These are phyloP conservation scores for Pythium periplocum DNA, from an alignment of 352 stramenopile genomes.

Conservation along the genomic window DNA sequence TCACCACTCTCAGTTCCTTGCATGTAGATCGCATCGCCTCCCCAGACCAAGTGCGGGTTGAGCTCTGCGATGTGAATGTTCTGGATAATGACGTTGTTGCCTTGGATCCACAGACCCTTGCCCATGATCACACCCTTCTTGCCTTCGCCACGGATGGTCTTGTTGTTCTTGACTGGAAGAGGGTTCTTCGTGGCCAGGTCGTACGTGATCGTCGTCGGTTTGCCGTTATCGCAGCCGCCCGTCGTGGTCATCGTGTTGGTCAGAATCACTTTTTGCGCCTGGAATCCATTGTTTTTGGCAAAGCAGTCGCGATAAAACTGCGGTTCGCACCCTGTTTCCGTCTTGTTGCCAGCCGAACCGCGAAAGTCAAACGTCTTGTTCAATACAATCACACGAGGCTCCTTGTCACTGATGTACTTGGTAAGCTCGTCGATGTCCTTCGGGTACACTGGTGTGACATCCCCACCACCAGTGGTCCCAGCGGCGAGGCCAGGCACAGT, in stretches of 20 bases:
- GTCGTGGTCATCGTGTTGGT: constrained; percentile 43
- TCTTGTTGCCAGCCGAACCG: constrained; percentile 37
- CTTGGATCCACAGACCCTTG: constrained; percentile 30
- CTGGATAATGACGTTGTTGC: constrained; percentile 45
- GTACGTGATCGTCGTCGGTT: constrained; percentile 33
- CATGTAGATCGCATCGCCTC: constrained; percentile 21
- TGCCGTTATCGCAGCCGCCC: constrained; percentile 34
- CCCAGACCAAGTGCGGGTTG: constrained; percentile 39
- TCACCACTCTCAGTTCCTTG: constrained; percentile 16
- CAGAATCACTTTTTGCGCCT: constrained; percentile 51
- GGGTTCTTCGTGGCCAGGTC: constrained; percentile 30
- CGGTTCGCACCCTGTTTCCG: constrained; percentile 39
- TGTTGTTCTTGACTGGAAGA: constrained; percentile 25
- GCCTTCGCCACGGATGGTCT: constrained; percentile 37
- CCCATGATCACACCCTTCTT: constrained; percentile 29
- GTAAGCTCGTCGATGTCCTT: constrained; percentile 33
- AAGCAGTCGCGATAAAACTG: constrained; percentile 34
- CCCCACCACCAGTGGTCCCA: constrained; percentile 35
- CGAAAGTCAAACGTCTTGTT: constrained; percentile 45
- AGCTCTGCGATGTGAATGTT: constrained; percentile 53
- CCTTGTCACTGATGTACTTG: constrained; percentile 29
- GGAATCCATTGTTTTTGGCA: constrained; percentile 45
- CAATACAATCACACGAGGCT: constrained; percentile 45
- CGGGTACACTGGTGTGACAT: constrained; percentile 25
- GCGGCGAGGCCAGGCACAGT: constrained; percentile 18